Percentiles rank a stretch among this genome's conserved stretches.
These are phyloP conservation scores for Wickerhamomyces rabaulensis DNA, from an alignment of 805 yeast genomes.

Conservation along the genomic window DNA sequence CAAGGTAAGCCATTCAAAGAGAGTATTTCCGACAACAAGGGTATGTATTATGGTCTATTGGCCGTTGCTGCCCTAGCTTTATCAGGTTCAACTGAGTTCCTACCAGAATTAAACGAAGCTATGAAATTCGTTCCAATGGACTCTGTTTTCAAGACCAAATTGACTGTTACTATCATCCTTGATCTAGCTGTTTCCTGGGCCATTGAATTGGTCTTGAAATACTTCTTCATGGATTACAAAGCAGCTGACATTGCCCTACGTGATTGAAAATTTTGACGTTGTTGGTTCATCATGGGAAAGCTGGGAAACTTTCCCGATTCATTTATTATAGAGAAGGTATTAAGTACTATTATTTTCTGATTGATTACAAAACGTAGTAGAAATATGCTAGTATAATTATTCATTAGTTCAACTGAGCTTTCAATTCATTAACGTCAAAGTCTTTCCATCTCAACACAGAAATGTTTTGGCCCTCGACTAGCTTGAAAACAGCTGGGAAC, in stretches of 20 bases:
- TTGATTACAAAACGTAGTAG: not conserved
- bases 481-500: conserved; percentile 17
- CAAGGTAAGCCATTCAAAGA: conserved; percentile 97
- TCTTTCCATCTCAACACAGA: conserved; percentile 21
- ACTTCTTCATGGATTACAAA: conserved; percentile 82
- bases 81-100: conserved; percentile 87
- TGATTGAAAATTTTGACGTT: conserved; percentile 5
- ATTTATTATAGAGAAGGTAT: not conserved
- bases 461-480: conserved; percentile 10
- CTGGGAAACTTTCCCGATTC: not conserved
- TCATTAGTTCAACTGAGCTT: conserved; percentile 1
- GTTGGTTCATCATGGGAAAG: not conserved
- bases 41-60: conserved; percentile 92
- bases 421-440: conserved; percentile 15
- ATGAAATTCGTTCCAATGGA: conserved; percentile 90
- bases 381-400: no score
- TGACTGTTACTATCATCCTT: conserved; percentile 64
- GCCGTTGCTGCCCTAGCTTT: conserved; percentile 88
- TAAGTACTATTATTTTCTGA: not conserved
- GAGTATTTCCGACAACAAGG: conserved; percentile 82
- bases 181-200: conserved; percentile 76
- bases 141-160: conserved; percentile 62
- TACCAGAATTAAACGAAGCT: conserved; percentile 91
- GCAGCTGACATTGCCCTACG: conserved; percentile 83
- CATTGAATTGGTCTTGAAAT: conserved; percentile 76